Conservation (phyloP, 106 monocot genomes). For the Allium cepa region DNA sequence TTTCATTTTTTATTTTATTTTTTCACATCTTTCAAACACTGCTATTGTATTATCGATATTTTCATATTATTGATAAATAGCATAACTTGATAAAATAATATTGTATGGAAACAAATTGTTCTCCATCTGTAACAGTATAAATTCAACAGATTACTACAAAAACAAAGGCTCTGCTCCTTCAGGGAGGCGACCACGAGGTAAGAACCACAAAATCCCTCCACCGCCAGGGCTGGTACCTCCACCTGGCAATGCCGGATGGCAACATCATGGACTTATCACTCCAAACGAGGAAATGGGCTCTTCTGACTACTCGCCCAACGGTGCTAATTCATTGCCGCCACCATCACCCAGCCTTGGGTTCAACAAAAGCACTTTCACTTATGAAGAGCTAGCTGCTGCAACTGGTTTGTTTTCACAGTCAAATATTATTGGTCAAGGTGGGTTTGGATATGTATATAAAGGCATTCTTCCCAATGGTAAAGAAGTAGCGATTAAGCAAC, state of each 20-base stretch:
- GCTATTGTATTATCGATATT: too few species aligned
- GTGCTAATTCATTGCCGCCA: constrained; percentile 14
- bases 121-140: too few species aligned
- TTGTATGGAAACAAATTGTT: too few species aligned
- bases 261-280: constrained; percentile 17
- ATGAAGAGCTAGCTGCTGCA: constrained; percentile 64
- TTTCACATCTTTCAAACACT: too few species aligned
- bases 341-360: constrained; percentile 32
- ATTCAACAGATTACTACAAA: constrained; percentile 9
- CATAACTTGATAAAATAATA: too few species aligned
- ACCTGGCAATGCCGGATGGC: constrained; percentile 17
- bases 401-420: constrained; percentile 52
- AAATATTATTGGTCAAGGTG: constrained; percentile 75
- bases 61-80: too few species aligned
- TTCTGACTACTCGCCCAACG: not conserved
- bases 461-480: constrained; percentile 56
- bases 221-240: constrained; percentile 13
- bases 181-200: constrained; percentile 18
- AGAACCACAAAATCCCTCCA: constrained; percentile 14
- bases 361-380: constrained; percentile 69
- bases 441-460: constrained; percentile 80
- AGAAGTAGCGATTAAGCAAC: constrained; percentile 56
- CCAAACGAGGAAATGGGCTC: constrained; percentile 1
- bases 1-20: too few species aligned
- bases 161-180: constrained; percentile 17